A percentile compares a stretch with the other conserved stretches of the same genome.
Evolutionary conservation across 169 alveolate genomes (phyloP).

Genomic region (Cryptosporidium canis): DNA sequence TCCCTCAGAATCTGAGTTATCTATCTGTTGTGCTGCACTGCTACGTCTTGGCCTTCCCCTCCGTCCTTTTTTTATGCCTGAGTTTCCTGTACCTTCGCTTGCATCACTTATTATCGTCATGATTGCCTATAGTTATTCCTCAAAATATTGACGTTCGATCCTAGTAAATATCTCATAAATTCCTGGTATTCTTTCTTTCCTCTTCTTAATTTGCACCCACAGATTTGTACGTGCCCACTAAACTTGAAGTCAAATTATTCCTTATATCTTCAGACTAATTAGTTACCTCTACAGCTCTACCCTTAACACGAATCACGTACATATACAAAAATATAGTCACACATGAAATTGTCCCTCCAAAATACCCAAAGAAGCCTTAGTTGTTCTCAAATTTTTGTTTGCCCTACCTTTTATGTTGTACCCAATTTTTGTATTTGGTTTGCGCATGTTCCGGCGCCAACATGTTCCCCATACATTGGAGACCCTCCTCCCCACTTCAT

Average conservation of each 20-base stretch:
- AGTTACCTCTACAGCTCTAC: neutral
- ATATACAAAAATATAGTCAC: neutral
- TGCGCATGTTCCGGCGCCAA: constrained; percentile 61
- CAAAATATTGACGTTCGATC: neutral
- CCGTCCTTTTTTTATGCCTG: neutral
- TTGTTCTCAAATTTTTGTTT: neutral
- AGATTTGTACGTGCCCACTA: neutral
- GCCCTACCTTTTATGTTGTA: neutral
- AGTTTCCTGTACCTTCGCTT: neutral
- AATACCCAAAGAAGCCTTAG: neutral
- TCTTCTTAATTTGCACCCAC: neutral
- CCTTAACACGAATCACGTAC: neutral
- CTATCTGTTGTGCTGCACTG: neutral
- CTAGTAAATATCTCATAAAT: neutral
- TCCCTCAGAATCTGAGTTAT: constrained; percentile 16
- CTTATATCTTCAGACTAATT: neutral
- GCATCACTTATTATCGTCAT: neutral
- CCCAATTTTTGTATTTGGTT: neutral
- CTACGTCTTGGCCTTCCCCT: neutral
- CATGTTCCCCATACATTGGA: constrained; percentile 28
- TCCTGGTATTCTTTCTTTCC: neutral
- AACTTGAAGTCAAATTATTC: neutral
- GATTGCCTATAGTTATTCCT: neutral
- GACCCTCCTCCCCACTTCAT: constrained; percentile 44
- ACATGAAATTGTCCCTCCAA: neutral